These are phyloP conservation scores for Rhizopogon salebrosus DNA, from an alignment of 768 basidiomycete genomes.

Conservation along the genomic window DNA sequence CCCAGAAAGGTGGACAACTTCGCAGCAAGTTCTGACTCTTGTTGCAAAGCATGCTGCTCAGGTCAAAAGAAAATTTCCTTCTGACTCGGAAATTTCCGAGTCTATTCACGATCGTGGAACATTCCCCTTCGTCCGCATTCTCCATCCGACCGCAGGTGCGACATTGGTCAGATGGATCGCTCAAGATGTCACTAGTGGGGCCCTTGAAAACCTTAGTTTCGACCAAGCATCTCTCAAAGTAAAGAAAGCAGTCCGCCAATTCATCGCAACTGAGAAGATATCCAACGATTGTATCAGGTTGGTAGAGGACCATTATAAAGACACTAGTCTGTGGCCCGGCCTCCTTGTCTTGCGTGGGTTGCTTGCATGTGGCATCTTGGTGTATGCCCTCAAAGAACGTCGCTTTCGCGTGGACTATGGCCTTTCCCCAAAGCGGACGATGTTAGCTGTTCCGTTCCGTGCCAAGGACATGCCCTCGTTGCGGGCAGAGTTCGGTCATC, in stretches of 20 bases:
- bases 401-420: slow-evolving; percentile 26
- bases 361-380: slow-evolving; percentile 17
- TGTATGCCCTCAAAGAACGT: slow-evolving; percentile 18
- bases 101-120: neutral
- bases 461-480: slow-evolving; percentile 23
- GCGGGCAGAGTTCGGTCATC: slow-evolving; percentile 23
- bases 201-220: slow-evolving; percentile 7
- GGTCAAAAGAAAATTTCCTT: neutral
- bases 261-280: slow-evolving; percentile 4
- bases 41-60: slow-evolving; percentile 7
- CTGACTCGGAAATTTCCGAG: slow-evolving; percentile 2
- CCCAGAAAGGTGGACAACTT: slow-evolving; percentile 38
- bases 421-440: slow-evolving; percentile 13
- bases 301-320: neutral
- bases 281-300: neutral
- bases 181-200: slow-evolving; percentile 7
- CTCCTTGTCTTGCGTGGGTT: slow-evolving; percentile 22
- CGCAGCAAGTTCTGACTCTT: slow-evolving; percentile 34
- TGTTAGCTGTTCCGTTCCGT: slow-evolving; percentile 23
- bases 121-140: slow-evolving; percentile 10
- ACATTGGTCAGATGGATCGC: slow-evolving; percentile 6
- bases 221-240: neutral
- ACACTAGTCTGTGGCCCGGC: slow-evolving; percentile 5
- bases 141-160: slow-evolving; percentile 3
- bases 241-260: slow-evolving; percentile 1